Conservation (phyloP, 495 filamentous ascomycete genomes). For the Collariella sp. region DNA sequence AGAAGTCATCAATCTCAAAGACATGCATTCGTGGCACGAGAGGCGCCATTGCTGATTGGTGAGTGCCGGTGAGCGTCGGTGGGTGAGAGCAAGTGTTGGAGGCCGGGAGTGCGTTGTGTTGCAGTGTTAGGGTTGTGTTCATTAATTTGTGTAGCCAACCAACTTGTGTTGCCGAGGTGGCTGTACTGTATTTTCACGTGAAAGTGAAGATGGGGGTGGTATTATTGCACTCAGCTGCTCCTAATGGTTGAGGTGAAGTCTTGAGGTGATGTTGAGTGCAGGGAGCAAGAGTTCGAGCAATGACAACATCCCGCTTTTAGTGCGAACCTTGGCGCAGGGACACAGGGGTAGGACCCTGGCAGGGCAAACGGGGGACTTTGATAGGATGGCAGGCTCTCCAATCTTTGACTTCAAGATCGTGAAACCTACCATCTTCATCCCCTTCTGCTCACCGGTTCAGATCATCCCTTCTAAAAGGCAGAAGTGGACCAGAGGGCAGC, state of each 20-base stretch:
- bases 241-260: not conserved
- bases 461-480: not conserved
- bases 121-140: not conserved
- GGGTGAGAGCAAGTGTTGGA: not conserved
- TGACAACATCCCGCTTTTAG: constrained; percentile 14
- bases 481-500: too few relatives aligned
- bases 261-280: not conserved
- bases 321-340: not conserved
- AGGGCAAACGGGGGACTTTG: not conserved
- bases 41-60: constrained; percentile 35
- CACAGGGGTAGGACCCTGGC: not conserved
- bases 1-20: constrained; percentile 47
- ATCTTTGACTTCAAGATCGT: too few relatives aligned
- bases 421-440: too few relatives aligned
- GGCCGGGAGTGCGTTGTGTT: too few relatives aligned
- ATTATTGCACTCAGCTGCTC: too few relatives aligned
- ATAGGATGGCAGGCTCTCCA: not conserved
- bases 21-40: constrained; percentile 46
- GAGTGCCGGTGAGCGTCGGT: not conserved
- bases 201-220: not conserved
- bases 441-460: too few relatives aligned
- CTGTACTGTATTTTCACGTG: not conserved
- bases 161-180: too few relatives aligned
- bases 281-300: not conserved
- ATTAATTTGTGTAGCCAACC: not conserved